Percentiles rank a stretch among this genome's conserved stretches.
Conservation (phyloP, 73 alveolate species). For the Durusdinium trenchii region DNA sequence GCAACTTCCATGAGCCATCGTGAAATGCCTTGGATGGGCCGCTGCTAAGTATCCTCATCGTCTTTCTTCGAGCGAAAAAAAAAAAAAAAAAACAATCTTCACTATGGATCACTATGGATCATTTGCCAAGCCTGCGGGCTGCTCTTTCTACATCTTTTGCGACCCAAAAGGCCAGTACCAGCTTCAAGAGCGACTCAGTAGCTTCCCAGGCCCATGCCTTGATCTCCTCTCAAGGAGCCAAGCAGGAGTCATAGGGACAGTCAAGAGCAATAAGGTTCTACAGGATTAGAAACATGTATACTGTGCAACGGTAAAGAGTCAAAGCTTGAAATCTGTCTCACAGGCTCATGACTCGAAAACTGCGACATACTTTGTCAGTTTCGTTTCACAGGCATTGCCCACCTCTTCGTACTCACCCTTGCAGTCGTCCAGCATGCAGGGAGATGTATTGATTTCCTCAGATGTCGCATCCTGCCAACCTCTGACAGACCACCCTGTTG, state of each 20-base stretch:
- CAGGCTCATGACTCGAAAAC: too few relatives aligned
- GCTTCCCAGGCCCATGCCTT: conserved; percentile 88
- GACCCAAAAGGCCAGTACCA: conserved; percentile 22
- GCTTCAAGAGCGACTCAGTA: conserved; percentile 36
- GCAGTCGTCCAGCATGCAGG: conserved; percentile 89
- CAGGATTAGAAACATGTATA: too few relatives aligned
- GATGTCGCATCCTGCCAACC: neutral
- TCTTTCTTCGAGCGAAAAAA: too few relatives aligned
- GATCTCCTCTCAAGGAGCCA: neutral
- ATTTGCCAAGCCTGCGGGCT: too few relatives aligned
- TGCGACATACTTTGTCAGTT: too few relatives aligned
- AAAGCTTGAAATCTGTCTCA: too few relatives aligned
- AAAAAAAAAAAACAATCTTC: too few relatives aligned
- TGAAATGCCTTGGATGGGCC: neutral
- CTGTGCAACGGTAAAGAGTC: too few relatives aligned
- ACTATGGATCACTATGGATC: too few relatives aligned
- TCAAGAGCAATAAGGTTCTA: neutral
- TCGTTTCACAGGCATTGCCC: neutral
- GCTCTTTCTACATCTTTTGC: too few relatives aligned
- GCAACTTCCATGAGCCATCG: conserved; percentile 38
- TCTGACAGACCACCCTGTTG: neutral
- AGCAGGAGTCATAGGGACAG: neutral
- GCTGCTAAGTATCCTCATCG: too few relatives aligned
- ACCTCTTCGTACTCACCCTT: conserved; percentile 81
- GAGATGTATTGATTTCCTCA: conserved; percentile 70